Base-by-base conservation (phyloP, 768 basidiomycete species). In the Dendrothele bispora region DNA sequence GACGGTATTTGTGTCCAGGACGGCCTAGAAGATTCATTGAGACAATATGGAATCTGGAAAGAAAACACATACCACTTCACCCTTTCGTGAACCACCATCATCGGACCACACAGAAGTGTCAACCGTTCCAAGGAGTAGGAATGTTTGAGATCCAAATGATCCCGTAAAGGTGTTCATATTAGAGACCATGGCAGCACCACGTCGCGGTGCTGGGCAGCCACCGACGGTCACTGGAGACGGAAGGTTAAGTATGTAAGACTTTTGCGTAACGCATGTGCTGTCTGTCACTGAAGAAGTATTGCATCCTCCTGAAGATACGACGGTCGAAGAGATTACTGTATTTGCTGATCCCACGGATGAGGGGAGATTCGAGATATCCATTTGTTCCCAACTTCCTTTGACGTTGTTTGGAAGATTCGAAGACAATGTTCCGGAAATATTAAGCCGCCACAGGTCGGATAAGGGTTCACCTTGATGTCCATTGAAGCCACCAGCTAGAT, bases 381-480 rank as follows among this genome's bases (percentile, higher is more conserved):
- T 53, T 51, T 65, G 72, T 43, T 77, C 71, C 90, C 89, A 92
- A 37, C 74, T 82, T 8, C 75, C 88, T 15, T 56, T 56, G 1
- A 79, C 68, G 41, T 61, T 50, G 42, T 77, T 63, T 2, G 77
- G 77, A 26, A 82, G 61, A 60, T 91, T 91, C 15, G 86, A 78
- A 2, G 89, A 83, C 14, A 92, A 68, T 0, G 82, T 78, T 22
- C 90, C 90, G 10, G 84, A 78, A 12, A 92, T 66, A 49, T 79
- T 68, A 35, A 92, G 66, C 54, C 75, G 74, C 87, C 88, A 92
- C 17, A 88, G 71, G 43, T 91, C 80, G 18, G 84, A 80, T 27
- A 89, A 65, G 28, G 79, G 66, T 49, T 65, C 71, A 26, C 66
- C 54, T 2, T 60, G 64, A 14, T 54, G 65, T 8, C 74, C 78